These are phyloP conservation scores for Fusarium subtropicale DNA, from an alignment of 2,329 filamentous ascomycete genomes.

Conservation along the genomic window DNA sequence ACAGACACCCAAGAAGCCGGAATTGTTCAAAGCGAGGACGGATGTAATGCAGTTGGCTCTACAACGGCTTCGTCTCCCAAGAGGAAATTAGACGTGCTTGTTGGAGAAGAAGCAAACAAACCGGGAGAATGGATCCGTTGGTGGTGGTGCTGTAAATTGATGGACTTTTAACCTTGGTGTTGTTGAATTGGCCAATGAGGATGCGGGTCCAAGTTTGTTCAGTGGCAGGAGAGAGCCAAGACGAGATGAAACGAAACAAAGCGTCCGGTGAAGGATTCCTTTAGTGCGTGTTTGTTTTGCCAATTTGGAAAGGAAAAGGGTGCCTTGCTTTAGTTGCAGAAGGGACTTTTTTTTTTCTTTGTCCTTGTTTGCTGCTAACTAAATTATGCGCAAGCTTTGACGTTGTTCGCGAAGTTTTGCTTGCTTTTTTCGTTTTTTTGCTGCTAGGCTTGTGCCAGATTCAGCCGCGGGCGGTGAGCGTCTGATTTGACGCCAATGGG, in stretches of 20 bases:
- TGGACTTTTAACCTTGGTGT: slow-evolving; percentile 21
- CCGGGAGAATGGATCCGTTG: slow-evolving; percentile 4
- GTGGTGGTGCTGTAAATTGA: background rate
- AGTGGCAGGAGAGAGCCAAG: background rate
- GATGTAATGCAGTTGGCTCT: slow-evolving; percentile 12
- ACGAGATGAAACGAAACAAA: slow-evolving; percentile 1
- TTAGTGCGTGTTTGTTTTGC: slow-evolving; percentile 15
- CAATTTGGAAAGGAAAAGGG: background rate
- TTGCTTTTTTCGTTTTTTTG: slow-evolving; percentile 37
- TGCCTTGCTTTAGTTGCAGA: slow-evolving; percentile 17
- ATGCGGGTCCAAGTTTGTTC: background rate
- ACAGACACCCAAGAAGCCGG: slow-evolving; percentile 8
- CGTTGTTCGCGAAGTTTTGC: slow-evolving; percentile 26
- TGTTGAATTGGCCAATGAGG: slow-evolving; percentile 27
- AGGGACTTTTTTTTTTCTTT: slow-evolving; percentile 18
- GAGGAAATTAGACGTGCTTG: slow-evolving; percentile 13
- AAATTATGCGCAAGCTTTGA: slow-evolving; percentile 26
- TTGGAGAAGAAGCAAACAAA: slow-evolving; percentile 33
- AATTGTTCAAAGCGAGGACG: slow-evolving; percentile 8
- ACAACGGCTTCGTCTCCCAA: slow-evolving; percentile 5
- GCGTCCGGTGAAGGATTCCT: background rate
- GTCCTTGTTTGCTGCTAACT: slow-evolving; percentile 27
- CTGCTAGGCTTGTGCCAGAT: slow-evolving; percentile 36
- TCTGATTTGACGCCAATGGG: slow-evolving; percentile 27
- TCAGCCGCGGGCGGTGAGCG: slow-evolving; percentile 47